Percentiles rank a stretch among this genome's conserved stretches.
Conservation (phyloP, 176 grass and related monocot genomes). For the Zea mays region Zm-B73-REFERENCE-NAM-5.0 NC_050098.1:209594001-209594500, state of each 20-base stretch:
- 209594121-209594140: slow-evolving; percentile 99
- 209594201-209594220: slow-evolving; percentile 6
- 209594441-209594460: neutral
- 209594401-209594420: slow-evolving; percentile 22
- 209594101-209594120: slow-evolving; percentile 97
- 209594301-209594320: slow-evolving; percentile 81
- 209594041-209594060: neutral
- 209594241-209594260: slow-evolving; percentile 63
- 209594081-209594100: slow-evolving; percentile 61
- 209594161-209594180: slow-evolving; percentile 58
- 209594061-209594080: slow-evolving; percentile 16
- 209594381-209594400: slow-evolving; percentile 91
- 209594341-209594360: slow-evolving; percentile 78
- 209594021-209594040: neutral
- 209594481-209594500: slow-evolving; percentile 18
- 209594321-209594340: slow-evolving; percentile 92
- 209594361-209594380: slow-evolving; percentile 73
- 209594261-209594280: slow-evolving; percentile 93
- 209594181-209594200: slow-evolving; percentile 5
- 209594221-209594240: slow-evolving; percentile 21
- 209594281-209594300: slow-evolving; percentile 83
- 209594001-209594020: slow-evolving; percentile 57
- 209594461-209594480: slow-evolving; percentile 9
- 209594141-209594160: slow-evolving; percentile 95
- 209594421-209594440: neutral